Base-by-base conservation (phyloP, 2,329 filamentous ascomycete species). In the Colletotrichum sp. region DNA sequence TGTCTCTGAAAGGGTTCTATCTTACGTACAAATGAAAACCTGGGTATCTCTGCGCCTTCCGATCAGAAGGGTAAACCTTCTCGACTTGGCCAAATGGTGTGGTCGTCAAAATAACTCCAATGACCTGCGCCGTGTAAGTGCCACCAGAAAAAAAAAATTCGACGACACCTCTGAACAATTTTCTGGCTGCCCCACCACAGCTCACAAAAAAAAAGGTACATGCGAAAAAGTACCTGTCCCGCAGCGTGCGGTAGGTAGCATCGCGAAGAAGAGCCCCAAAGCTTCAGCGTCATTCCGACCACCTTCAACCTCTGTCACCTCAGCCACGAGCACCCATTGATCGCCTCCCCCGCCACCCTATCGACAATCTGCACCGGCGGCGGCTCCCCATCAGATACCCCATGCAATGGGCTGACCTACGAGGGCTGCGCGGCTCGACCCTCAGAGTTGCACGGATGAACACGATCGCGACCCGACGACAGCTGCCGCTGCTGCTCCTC, bases 341-440 rank as follows among this genome's bases (percentile, higher is more conserved):
- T 16, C 48, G 48, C 30, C 65, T 57, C 55, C 36, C 55, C 26
- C 34, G 28, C 28, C 26, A 16, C 4, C 21, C 30, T 15, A 43
- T 71, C 43, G 16, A 28, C 39, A 12, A 48, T 4, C 60, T 67
- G 61, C 69, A 28, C 61, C 63, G 60, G 48, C 71, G 71, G 57
- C 18, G 32, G 48, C 24, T 60, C 63, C 48, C 39, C 12, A 43
- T 26, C 30, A 66, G 24, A 52, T 52, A 67, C 71, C 30, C 36
- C 74, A 77, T 77, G 76, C 76, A 59, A 77, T 77, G 74, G 76
- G 71, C 74, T 77, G 76, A 77, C 34, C 66, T 70, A 28, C 71
- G 74, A 77, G 71, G 66, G 66, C 67, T 77, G 70, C 59, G 76
- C 61, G 72, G 69, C 70, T 69, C 66, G 68, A 67, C 63, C 65